Evolutionary conservation across 768 basidiomycete species (phyloP), one percentile per base, ranked within the genome.

Genomic region (Pholiota conissans): DNA sequence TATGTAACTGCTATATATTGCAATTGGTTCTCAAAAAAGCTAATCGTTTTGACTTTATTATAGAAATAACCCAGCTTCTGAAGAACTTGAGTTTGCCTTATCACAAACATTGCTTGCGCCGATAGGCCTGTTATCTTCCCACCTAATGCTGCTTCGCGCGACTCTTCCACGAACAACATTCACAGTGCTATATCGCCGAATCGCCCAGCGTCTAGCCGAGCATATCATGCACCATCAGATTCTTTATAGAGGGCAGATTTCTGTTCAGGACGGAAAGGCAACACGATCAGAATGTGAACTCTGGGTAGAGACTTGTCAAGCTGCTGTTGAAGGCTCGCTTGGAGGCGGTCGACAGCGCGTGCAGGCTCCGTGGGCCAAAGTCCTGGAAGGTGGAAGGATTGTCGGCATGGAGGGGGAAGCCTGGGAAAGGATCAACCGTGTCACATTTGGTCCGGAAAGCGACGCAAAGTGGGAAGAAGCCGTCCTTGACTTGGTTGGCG

Each of bases 141-240:
- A 95, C 60, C 78, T 99, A 28, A 72, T 79, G 5, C 85, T 85
- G 66, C 75, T 98, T 54, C 80, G 82, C 2, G 73, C 75, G 26
- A 83, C 82, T 0, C 80, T 96, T 24, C 86, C 95, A 0, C 74
- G 76, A 24, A 66, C 81, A 0, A 76, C 76, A 0, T 73, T 86
- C 46, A 85, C 84, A 2, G 69, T 75, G 9, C 69, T 96, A 20
- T 98, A 97, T 70, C 82, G 94, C 30, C 83, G 83, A 28, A 85
- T 90, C 59, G 84, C 89, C 20, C 74, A 84, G 7, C 83, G 84
- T 34, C 66, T 98, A 11, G 79, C 89, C 0, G 84, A 89, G 49
- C 85, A 95, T 67, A 86, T 98, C 52, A 74, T 91, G 18, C 91
- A 95, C 61, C 89, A 95, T 13, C 85, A 89, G 57, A 85, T 97